Evolutionary conservation across 371 early-diverging fungal genomes (phyloP).

Genomic region (Lichtheimia ramosa): DNA sequence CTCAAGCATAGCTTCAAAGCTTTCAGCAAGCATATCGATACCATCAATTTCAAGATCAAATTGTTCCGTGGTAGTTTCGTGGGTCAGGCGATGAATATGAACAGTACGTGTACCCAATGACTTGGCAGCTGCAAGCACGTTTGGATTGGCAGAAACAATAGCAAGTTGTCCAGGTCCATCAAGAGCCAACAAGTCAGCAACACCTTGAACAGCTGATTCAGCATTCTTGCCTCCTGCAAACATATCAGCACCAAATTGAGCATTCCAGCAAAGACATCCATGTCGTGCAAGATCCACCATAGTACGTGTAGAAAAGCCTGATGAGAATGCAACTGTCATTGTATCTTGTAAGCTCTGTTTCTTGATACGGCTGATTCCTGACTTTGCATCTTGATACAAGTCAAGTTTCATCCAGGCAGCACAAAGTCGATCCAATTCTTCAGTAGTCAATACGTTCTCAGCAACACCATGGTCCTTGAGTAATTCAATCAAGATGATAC

Average conservation of each 20-base stretch:
- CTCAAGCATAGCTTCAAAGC: slow-evolving; percentile 37
- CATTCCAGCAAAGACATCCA: slow-evolving; percentile 45
- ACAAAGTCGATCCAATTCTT: slow-evolving; percentile 25
- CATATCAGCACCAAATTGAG: slow-evolving; percentile 42
- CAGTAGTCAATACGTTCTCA: slow-evolving; percentile 15
- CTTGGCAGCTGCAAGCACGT: slow-evolving; percentile 31
- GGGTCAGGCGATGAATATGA: slow-evolving; percentile 22
- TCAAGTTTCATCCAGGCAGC: slow-evolving; percentile 28
- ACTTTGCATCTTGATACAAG: slow-evolving; percentile 31
- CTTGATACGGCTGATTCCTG: slow-evolving; percentile 39
- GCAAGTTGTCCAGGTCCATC: slow-evolving; percentile 31
- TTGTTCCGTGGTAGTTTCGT: slow-evolving; percentile 1
- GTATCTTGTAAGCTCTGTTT: slow-evolving; percentile 21
- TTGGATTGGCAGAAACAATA: slow-evolving; percentile 36
- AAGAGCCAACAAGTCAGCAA: slow-evolving; percentile 29
- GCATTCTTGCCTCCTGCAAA: slow-evolving; percentile 19
- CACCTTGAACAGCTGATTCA: slow-evolving; percentile 19
- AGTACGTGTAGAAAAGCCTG: slow-evolving; percentile 32
- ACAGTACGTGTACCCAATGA: slow-evolving; percentile 34
- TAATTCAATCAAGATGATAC: slow-evolving; percentile 18
- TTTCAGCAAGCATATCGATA: slow-evolving; percentile 45
- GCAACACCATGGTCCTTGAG: slow-evolving; percentile 25
- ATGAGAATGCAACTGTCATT: slow-evolving; percentile 36
- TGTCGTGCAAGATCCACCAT: slow-evolving; percentile 41
- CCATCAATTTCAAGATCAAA: slow-evolving; percentile 35